Percentiles rank a stretch among this genome's conserved stretches.
phyloP scores from a whole-genome alignment of 495 filamentous ascomycete species.

The Astrothelium macrocarpum region DNA sequence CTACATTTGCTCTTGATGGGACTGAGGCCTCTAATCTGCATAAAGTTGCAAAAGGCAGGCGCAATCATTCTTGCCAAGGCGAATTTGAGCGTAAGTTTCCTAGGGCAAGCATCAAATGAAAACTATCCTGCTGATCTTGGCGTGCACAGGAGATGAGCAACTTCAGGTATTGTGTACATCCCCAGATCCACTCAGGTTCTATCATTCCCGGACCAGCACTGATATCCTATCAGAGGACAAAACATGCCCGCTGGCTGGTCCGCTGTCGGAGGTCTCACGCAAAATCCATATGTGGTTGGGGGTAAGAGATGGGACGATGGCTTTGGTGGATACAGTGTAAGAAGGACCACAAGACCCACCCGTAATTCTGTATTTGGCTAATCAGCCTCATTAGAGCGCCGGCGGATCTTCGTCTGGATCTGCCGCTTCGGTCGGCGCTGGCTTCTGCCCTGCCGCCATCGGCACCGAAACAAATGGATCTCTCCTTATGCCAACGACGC shows the following conservation, averaged over 20 bases:
- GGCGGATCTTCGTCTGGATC: conserved; percentile 25
- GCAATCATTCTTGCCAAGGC: conserved; percentile 29
- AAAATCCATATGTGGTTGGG: conserved; percentile 30
- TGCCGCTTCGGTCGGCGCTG: conserved; percentile 24
- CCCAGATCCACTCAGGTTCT: conserved; percentile 36
- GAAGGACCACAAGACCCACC: background rate
- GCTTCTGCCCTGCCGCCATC: conserved; percentile 27
- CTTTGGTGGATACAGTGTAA: conserved; percentile 12
- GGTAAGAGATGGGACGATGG: conserved; percentile 26
- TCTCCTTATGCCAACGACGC: conserved; percentile 27
- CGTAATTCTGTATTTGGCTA: background rate
- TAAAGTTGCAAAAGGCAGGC: conserved; percentile 24
- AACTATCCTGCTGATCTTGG: conserved; percentile 6
- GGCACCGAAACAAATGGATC: conserved; percentile 29
- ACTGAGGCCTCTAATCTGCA: background rate
- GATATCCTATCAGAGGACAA: background rate
- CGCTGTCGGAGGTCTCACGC: conserved; percentile 28
- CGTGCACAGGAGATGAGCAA: conserved; percentile 19
- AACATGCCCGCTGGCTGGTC: conserved; percentile 29
- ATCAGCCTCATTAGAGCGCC: conserved; percentile 16
- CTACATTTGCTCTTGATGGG: conserved; percentile 4
- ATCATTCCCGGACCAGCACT: background rate
- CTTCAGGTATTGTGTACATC: conserved; percentile 51
- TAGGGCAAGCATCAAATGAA: conserved; percentile 20
- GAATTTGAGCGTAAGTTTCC: conserved; percentile 30